A percentile compares a stretch with the other conserved stretches of the same genome.
These are phyloP conservation scores for Aspergillus nanangensis DNA, from an alignment of 495 filamentous ascomycete genomes.

Conservation along the genomic window DNA sequence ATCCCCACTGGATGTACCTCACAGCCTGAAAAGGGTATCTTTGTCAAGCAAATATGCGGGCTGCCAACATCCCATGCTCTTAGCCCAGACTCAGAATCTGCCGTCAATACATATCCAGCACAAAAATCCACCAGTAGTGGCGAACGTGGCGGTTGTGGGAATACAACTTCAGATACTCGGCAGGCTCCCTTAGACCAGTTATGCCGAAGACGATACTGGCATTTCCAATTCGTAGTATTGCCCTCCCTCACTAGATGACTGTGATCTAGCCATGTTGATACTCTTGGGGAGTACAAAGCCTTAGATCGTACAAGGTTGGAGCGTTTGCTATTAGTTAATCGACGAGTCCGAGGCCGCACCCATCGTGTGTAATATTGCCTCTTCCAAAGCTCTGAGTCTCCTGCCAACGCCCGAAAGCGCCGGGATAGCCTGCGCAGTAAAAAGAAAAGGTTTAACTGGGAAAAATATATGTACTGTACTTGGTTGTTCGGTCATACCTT, in stretches of 20 bases:
- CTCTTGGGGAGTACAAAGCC: conserved; percentile 63
- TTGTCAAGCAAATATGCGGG: conserved; percentile 33
- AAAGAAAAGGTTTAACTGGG: conserved; percentile 3
- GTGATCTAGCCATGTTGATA: conserved; percentile 82
- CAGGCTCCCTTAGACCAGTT: conserved; percentile 90
- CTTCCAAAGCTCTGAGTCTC: conserved; percentile 91
- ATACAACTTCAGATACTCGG: conserved; percentile 68
- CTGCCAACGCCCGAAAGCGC: conserved; percentile 67
- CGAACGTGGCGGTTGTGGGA: conserved; percentile 52
- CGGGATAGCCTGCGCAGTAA: conserved; percentile 57
- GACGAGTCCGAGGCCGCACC: conserved; percentile 75
- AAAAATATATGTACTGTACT: neutral
- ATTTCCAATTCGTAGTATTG: conserved; percentile 72
- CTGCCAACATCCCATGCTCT: conserved; percentile 72
- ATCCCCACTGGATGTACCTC: conserved; percentile 12
- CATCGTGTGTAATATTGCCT: conserved; percentile 83
- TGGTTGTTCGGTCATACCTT: conserved; percentile 35
- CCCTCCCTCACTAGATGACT: conserved; percentile 50
- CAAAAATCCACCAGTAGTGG: conserved; percentile 67
- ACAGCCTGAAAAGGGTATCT: conserved; percentile 11
- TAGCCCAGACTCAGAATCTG: conserved; percentile 64
- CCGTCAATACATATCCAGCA: conserved; percentile 73
- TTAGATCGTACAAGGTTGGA: conserved; percentile 29
- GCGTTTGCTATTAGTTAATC: conserved; percentile 64
- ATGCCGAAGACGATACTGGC: conserved; percentile 81